These are phyloP conservation scores for Buddleja alternifolia DNA, from an alignment of 257 asterid species.

Conservation along the genomic window DNA sequence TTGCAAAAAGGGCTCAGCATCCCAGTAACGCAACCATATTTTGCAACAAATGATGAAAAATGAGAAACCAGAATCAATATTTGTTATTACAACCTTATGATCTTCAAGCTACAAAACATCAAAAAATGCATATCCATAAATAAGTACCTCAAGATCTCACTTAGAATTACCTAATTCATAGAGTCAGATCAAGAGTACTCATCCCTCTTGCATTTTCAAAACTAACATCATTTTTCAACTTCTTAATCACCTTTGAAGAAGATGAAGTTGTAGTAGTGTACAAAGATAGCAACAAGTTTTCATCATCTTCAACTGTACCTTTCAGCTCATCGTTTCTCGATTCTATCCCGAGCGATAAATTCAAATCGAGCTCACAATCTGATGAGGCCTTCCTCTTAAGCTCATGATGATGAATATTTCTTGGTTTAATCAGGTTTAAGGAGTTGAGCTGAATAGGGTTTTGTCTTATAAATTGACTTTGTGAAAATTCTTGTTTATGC, in stretches of 20 bases:
- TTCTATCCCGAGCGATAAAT: conserved; percentile 56
- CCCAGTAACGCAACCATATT: conserved; percentile 21
- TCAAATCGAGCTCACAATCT: conserved; percentile 47
- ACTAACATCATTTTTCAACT: conserved; percentile 35
- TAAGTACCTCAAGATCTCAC: conserved; percentile 79
- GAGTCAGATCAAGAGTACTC: conserved; percentile 98
- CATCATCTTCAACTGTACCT: conserved; percentile 32
- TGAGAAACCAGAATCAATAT: conserved; percentile 23
- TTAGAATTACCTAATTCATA: conserved; percentile 83
- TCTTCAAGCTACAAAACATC: conserved; percentile 41
- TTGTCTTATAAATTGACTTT: conserved; percentile 36
- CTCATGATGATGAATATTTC: background rate
- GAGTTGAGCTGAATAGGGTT: conserved; percentile 41
- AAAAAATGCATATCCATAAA: conserved; percentile 22
- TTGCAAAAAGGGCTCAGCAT: conserved; percentile 7
- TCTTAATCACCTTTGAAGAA: conserved; percentile 37
- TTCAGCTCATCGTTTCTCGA: conserved; percentile 24
- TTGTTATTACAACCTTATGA: conserved; percentile 25
- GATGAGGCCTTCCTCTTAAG: conserved; percentile 51
- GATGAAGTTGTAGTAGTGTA: conserved; percentile 29
- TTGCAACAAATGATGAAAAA: conserved; percentile 26
- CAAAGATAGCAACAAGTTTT: conserved; percentile 49
- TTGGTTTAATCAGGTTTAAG: conserved; percentile 2
- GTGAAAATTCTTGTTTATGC: conserved; percentile 26
- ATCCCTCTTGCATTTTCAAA: conserved; percentile 48